Evolutionary conservation across 441 rosid genomes (phyloP), one percentile per base, ranked within the genome.

Genomic region (Jatropha multifida): DNA sequence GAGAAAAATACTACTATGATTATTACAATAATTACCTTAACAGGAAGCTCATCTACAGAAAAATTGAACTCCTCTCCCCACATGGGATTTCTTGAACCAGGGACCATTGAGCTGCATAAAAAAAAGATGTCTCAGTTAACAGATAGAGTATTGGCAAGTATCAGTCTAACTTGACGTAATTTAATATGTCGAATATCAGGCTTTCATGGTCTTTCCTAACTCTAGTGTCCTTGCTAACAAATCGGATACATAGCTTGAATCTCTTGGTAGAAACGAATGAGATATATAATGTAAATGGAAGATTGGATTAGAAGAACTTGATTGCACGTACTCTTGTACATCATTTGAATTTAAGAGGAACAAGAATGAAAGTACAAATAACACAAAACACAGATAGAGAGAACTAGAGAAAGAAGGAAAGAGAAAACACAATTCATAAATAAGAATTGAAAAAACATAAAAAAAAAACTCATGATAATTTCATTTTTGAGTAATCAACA

Each of bases 41-140:
- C 94, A 83, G 98, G 98, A 80, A 96, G 97, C 86, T 92, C 90
- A 68, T 94, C 97, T 60, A 85, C 91, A 63, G 93, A 88, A 81
- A 96, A 94, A 81, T 94, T 89, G 82, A 96, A 94, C 88, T 96
- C 97, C 85, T 96, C 99, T 74, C 98, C 98, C 99, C 98, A 96
- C 98, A 96, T 87, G 59, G 99, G 99, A 87, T 96, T 90, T 87
- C 99, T 89, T 74, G 99, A 94, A 81, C 98, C 97, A 78, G 97
- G 98, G 79, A 96, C 89, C 99, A 96, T 96, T 59, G 98, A 96
- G 83, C 97, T 96, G 87, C 77, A 71, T 75, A 32, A 2, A 32
- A 32, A 32, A 32, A 32, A 32, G 32, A 2, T 32, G 32, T 32
- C 32, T 32, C 0, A 32, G 32, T 32, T 23, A 2, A 41, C 4